These are phyloP conservation scores for Aegilops speltoides DNA, from an alignment of 176 grass and related monocot species.

Conservation along the genomic window DNA sequence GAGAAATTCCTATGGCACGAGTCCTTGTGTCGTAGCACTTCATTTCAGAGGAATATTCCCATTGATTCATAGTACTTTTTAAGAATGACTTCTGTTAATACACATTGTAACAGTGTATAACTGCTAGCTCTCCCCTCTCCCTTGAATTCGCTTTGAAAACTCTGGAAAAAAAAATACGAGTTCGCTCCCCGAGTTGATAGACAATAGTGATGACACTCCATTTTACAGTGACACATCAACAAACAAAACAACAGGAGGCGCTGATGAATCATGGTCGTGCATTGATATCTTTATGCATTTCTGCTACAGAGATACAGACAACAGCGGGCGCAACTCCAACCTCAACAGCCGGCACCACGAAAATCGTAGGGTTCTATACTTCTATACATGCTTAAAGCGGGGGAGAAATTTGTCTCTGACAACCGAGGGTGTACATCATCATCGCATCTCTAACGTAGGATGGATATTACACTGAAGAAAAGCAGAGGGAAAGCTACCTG, in stretches of 20 bases:
- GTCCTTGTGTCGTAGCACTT: too few relatives aligned
- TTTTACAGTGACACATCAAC: slow-evolving; percentile 14
- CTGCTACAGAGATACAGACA: slow-evolving; percentile 37
- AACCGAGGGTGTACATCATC: slow-evolving; percentile 37
- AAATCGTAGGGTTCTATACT: slow-evolving; percentile 38
- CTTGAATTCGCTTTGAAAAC: too few relatives aligned
- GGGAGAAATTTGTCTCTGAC: slow-evolving; percentile 30
- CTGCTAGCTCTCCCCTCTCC: too few relatives aligned
- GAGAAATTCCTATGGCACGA: too few relatives aligned
- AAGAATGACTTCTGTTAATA: too few relatives aligned
- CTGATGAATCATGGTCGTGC: slow-evolving; percentile 13
- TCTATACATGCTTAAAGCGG: slow-evolving; percentile 45
- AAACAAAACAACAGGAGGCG: slow-evolving; percentile 17
- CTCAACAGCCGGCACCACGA: neutral
- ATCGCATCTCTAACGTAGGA: slow-evolving; percentile 43
- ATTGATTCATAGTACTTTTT: too few relatives aligned
- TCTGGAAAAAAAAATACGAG: too few relatives aligned
- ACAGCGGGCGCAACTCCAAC: slow-evolving; percentile 5
- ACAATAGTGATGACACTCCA: neutral
- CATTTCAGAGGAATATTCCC: too few relatives aligned
- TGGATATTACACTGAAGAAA: slow-evolving; percentile 45
- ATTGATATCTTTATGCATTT: slow-evolving; percentile 35
- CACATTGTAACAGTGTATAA: too few relatives aligned
- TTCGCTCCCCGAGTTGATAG: too few relatives aligned
- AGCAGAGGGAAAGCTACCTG: slow-evolving; percentile 30